A percentile compares a stretch with the other conserved stretches of the same genome.
Conservation (phyloP, 139 green algal species). For the Astrephomene gubernaculifera region DNA sequence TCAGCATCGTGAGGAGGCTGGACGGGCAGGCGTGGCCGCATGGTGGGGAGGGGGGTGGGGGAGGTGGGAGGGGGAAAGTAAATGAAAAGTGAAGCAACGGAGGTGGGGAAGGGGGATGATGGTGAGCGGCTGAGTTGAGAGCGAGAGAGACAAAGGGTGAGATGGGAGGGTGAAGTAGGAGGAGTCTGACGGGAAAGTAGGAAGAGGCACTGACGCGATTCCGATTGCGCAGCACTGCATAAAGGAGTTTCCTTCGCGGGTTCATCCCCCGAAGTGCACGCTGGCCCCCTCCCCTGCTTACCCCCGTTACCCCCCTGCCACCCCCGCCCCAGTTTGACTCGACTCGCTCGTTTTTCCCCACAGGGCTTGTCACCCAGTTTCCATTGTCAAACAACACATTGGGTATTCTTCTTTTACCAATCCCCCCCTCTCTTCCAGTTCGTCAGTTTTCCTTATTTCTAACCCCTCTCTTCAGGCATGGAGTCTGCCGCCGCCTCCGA, state of each 20-base stretch:
- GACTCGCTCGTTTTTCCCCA: not conserved
- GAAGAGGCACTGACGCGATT: not conserved
- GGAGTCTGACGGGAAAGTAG: not conserved
- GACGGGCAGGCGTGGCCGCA: conserved; percentile 82
- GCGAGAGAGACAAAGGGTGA: not conserved
- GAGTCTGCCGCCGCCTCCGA: conserved; percentile 71
- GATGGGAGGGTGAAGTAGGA: not conserved
- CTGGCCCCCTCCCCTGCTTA: not conserved
- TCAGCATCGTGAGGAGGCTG: conserved; percentile 87
- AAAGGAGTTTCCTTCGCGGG: not conserved
- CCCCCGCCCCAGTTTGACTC: not conserved
- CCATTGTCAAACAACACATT: too few relatives aligned
- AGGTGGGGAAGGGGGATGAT: not conserved
- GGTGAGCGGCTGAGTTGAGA: not conserved
- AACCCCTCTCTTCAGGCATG: conserved; percentile 75
- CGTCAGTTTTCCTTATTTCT: not conserved
- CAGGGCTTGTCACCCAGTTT: not conserved
- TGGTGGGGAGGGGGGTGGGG: conserved; percentile 38
- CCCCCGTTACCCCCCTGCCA: not conserved
- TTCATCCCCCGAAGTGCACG: not conserved
- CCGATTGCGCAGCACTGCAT: not conserved
- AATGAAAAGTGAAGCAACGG: not conserved
- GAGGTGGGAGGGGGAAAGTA: not conserved
- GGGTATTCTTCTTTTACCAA: not conserved
- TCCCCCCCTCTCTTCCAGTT: not conserved